Evolutionary conservation across 768 basidiomycete genomes (phyloP).

Genomic region (Boletellus ananas): DNA sequence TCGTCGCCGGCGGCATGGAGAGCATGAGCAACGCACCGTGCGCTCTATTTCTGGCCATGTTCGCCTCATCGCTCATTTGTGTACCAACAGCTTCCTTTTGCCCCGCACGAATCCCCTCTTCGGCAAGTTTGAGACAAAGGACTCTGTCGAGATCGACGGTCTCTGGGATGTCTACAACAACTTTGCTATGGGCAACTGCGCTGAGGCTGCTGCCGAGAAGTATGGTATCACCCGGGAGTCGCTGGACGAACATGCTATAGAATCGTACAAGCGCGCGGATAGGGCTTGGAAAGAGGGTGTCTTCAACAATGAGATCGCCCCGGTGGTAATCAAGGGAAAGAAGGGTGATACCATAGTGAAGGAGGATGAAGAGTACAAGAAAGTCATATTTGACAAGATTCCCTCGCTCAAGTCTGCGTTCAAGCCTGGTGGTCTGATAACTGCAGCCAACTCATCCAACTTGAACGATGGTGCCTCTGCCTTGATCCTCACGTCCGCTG

Average conservation of each 20-base stretch:
- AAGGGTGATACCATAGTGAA: constrained; percentile 86
- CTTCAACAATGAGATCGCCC: constrained; percentile 85
- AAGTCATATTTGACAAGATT: constrained; percentile 92
- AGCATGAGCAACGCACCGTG: constrained; percentile 99
- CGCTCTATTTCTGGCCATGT: constrained; percentile 33
- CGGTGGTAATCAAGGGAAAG: constrained; percentile 88
- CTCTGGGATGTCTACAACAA: constrained; percentile 98
- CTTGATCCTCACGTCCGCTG: constrained; percentile 89
- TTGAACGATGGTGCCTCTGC: constrained; percentile 97
- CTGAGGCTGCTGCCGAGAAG: constrained; percentile 80
- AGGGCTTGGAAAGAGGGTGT: constrained; percentile 84
- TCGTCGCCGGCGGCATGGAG: constrained; percentile 97
- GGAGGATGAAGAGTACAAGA: constrained; percentile 99
- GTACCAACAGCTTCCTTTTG: constrained; percentile 60
- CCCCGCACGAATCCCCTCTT: constrained; percentile 80
- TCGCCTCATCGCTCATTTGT: constrained; percentile 1
- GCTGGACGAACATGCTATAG: constrained; percentile 88
- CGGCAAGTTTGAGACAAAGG: constrained; percentile 83
- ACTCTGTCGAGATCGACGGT: constrained; percentile 89
- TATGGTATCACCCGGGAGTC: constrained; percentile 79
- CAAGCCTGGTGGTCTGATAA: constrained; percentile 85
- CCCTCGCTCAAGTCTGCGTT: constrained; percentile 86
- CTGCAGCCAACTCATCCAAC: constrained; percentile 93
- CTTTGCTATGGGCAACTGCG: constrained; percentile 98
- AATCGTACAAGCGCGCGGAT: constrained; percentile 92